phyloP scores from a whole-genome alignment of 768 basidiomycete species.

The Boletellus ananiceps region DNA sequence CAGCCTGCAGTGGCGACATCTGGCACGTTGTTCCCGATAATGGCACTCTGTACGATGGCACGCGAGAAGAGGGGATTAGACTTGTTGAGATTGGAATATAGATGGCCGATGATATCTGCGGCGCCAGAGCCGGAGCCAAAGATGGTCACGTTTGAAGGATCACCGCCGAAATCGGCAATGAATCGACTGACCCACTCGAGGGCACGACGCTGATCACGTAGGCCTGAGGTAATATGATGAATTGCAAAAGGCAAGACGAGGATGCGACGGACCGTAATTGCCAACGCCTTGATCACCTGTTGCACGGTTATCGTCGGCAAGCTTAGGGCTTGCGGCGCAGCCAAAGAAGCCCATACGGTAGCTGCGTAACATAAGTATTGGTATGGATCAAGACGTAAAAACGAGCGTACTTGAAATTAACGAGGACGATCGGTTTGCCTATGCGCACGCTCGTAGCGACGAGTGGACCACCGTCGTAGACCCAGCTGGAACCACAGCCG shows the following conservation, averaged over 20 bases:
- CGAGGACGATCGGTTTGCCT: conserved; percentile 63
- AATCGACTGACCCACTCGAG: conserved; percentile 60
- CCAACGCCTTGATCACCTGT: conserved; percentile 69
- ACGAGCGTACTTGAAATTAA: conserved; percentile 66
- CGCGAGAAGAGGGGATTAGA: conserved; percentile 60
- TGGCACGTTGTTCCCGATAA: conserved; percentile 59
- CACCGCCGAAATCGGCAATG: conserved; percentile 64
- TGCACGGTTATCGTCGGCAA: conserved; percentile 62
- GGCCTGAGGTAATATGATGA: conserved; percentile 35
- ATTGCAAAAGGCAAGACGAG: neutral
- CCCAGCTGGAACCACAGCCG: conserved; percentile 73
- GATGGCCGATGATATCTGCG: conserved; percentile 55
- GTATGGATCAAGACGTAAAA: conserved; percentile 16
- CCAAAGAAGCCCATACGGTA: conserved; percentile 77
- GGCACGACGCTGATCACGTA: conserved; percentile 60
- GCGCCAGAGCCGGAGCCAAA: conserved; percentile 41
- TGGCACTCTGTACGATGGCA: conserved; percentile 70
- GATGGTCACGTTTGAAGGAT: conserved; percentile 45
- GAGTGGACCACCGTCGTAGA: conserved; percentile 68
- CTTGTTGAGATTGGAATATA: conserved; percentile 62
- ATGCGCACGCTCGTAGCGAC: conserved; percentile 62
- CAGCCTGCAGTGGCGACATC: conserved; percentile 58
- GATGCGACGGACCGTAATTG: conserved; percentile 58
- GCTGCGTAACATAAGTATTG: conserved; percentile 34
- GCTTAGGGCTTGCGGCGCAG: conserved; percentile 61